These are phyloP conservation scores for Penicillium nucicola DNA, from an alignment of 495 filamentous ascomycete species.

Conservation along the genomic window DNA sequence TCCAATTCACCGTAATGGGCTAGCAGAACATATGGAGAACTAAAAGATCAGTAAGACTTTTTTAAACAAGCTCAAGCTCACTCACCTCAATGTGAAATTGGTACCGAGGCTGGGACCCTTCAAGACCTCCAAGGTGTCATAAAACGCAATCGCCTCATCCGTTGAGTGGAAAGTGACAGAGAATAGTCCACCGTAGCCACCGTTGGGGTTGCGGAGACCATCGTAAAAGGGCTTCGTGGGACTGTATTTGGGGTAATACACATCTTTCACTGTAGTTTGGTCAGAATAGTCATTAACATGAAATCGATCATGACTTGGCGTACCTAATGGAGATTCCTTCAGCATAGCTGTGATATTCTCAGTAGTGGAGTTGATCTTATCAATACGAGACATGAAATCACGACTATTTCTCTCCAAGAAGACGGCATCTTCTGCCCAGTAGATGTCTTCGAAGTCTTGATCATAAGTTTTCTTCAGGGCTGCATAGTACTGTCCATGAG, in stretches of 20 bases:
- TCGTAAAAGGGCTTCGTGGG: constrained; percentile 72
- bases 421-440: constrained; percentile 90
- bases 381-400: constrained; percentile 80
- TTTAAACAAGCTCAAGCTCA: background rate
- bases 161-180: constrained; percentile 72
- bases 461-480: constrained; percentile 59
- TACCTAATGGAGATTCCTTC: constrained; percentile 50
- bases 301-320: background rate
- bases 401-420: constrained; percentile 96
- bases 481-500: constrained; percentile 67
- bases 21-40: constrained; percentile 84
- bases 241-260: constrained; percentile 84
- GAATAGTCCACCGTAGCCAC: constrained; percentile 88
- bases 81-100: constrained; percentile 82
- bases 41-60: constrained; percentile 17
- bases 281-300: background rate
- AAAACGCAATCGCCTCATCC: constrained; percentile 75
- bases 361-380: constrained; percentile 81
- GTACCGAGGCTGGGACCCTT: constrained; percentile 96
- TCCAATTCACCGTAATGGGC: constrained; percentile 92
- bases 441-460: constrained; percentile 76
- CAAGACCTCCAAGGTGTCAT: constrained; percentile 78
- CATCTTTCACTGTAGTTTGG: constrained; percentile 59
- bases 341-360: constrained; percentile 77
- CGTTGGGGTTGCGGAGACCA: constrained; percentile 64